Base-by-base conservation (phyloP, 257 asterid species). In the Plectranthus barbatus region DNA sequence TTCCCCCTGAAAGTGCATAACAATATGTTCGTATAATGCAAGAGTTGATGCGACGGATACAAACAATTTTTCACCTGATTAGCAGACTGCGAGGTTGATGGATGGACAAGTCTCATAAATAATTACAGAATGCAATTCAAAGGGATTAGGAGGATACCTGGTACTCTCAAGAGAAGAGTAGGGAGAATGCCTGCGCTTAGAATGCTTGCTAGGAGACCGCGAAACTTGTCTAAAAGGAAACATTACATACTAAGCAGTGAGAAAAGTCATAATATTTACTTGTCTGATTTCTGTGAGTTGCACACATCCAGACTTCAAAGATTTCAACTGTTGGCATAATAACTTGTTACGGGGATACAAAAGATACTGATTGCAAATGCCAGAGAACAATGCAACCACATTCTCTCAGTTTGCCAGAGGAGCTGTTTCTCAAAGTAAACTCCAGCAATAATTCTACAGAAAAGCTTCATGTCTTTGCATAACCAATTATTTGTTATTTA, bases 171-270 rank as follows among this genome's bases (percentile, higher is more conserved):
- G 86, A 86, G 95, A 85, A 86, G 95, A 79, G 82, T 83, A 83
- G 79, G 95, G 89, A 76, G 91, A 88, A 83, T 81, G 95, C 84
- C 93, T 86, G 92, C 85, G 95, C 91, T 86, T 94, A 81, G 97
- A 84, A 72, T 84, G 97, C 97, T 80, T 89, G 95, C 95, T 89
- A 76, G 97, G 95, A 78, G 98, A 92, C 88, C 91, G 79, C 85
- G 89, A 84, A 80, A 86, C 89, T 67, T 86, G 95, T 86, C 97
- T 88, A 89, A 73, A 88, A 81, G 81, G 77, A 80, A 86, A 87
- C 83, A 83, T 83, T 83, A 66, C 86, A 84, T 82, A 64, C 98
- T 84, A 84, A 77, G 79, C 66, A 70, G 79, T 80, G 81, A 88
- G 88, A 79, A 52, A 46, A 73, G 19, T 58, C 64, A 74, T 49